A percentile compares a stretch with the other conserved stretches of the same genome.
These are phyloP conservation scores for Wickerhamomyces rabaulensis DNA, from an alignment of 805 yeast genomes.

Conservation along the genomic window DNA sequence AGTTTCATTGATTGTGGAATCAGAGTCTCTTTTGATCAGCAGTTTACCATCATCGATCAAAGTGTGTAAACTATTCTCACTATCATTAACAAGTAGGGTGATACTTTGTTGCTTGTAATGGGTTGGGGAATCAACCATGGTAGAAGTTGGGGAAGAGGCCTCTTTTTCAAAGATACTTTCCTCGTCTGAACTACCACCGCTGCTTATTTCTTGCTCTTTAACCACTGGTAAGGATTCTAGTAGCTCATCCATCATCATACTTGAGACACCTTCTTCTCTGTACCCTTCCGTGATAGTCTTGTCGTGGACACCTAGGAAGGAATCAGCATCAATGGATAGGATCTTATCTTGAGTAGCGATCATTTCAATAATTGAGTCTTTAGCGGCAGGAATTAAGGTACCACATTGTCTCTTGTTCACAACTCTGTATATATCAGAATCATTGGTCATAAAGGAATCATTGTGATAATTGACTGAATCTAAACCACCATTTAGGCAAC, in stretches of 20 bases:
- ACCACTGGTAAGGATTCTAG: conserved; percentile 10
- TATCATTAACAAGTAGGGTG: conserved; percentile 12
- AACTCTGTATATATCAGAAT: conserved; percentile 26
- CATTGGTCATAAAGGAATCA: conserved; percentile 23
- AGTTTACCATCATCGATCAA: conserved; percentile 12
- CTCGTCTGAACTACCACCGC: conserved; percentile 4
- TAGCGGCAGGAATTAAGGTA: conserved; percentile 56
- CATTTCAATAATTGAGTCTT: conserved; percentile 42
- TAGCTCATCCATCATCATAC: conserved; percentile 18
- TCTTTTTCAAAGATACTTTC: conserved; percentile 10
- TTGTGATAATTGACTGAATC: conserved; percentile 30
- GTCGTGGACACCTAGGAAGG: conserved; percentile 52
- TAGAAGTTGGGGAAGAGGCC: conserved; percentile 4
- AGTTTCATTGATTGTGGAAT: conserved; percentile 5
- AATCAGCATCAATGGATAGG: conserved; percentile 47
- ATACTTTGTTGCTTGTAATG: conserved; percentile 10
- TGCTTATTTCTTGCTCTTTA: not conserved
- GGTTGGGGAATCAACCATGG: conserved; percentile 11
- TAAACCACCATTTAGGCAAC: conserved; percentile 44
- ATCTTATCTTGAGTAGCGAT: conserved; percentile 35
- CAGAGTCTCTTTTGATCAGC: not conserved
- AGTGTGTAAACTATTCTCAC: conserved; percentile 16
- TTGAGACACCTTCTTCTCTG: conserved; percentile 19
- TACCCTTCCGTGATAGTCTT: conserved; percentile 22
- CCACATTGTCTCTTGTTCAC: conserved; percentile 50